Conservation (phyloP, 2,329 filamentous ascomycete species). For the Hortaea werneckii region DNA sequence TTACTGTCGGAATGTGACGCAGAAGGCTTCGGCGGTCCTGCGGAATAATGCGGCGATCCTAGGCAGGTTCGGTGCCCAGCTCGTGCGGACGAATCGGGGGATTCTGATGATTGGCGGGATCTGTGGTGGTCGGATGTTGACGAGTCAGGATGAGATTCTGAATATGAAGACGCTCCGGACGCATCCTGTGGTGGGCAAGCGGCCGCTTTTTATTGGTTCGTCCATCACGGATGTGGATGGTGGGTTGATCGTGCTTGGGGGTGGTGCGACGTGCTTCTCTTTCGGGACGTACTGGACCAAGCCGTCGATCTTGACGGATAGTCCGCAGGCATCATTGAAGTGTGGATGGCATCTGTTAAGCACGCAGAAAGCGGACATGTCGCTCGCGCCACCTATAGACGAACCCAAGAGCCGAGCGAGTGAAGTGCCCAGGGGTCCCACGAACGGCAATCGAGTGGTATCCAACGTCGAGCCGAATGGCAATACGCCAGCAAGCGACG, state of each 20-base stretch:
- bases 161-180: slow-evolving; percentile 22
- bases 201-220: slow-evolving; percentile 64
- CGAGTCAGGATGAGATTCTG: slow-evolving; percentile 45
- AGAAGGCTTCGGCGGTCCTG: slow-evolving; percentile 15
- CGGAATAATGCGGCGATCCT: slow-evolving; percentile 20
- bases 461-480: too few species aligned
- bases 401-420: too few species aligned
- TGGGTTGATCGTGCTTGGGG: slow-evolving; percentile 57
- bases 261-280: slow-evolving; percentile 80
- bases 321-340: slow-evolving; percentile 11
- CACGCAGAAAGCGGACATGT: slow-evolving; percentile 11
- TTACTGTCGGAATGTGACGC: slow-evolving; percentile 15
- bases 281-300: slow-evolving; percentile 81
- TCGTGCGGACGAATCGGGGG: slow-evolving; percentile 35
- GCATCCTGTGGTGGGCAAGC: slow-evolving; percentile 27
- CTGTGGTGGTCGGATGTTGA: slow-evolving; percentile 32
- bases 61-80: slow-evolving; percentile 43
- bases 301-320: slow-evolving; percentile 32
- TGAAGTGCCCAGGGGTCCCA: background rate
- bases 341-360: slow-evolving; percentile 19
- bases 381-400: background rate
- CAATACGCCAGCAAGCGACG: too few species aligned
- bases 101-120: slow-evolving; percentile 46
- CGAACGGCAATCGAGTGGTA: slow-evolving; percentile 6
- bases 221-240: slow-evolving; percentile 41